Conservation (phyloP, 2,329 filamentous ascomycete genomes). For the Pezicula radicicola region DNA sequence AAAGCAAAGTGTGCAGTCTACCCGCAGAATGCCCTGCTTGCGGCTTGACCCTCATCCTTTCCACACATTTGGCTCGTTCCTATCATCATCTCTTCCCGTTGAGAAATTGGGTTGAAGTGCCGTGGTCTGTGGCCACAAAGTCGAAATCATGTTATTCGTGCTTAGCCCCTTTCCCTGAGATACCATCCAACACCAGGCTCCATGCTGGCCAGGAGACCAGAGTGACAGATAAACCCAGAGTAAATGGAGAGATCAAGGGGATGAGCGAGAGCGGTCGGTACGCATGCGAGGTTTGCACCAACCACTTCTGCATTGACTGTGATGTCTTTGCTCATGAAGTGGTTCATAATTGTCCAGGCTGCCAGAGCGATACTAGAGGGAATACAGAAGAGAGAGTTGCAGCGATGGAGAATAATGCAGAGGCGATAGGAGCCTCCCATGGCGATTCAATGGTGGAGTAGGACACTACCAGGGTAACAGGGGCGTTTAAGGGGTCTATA, state of each 20-base stretch:
- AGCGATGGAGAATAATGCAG: background rate
- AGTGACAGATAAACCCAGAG: constrained; percentile 11
- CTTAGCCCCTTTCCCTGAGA: constrained; percentile 63
- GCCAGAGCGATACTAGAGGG: constrained; percentile 35
- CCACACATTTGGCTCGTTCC: constrained; percentile 87
- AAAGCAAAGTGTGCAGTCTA: constrained; percentile 82
- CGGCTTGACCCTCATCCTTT: constrained; percentile 87
- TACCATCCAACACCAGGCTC: constrained; percentile 3
- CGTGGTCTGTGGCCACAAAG: constrained; percentile 68
- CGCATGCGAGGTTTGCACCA: constrained; percentile 79
- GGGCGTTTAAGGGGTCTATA: background rate
- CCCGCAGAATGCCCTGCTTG: constrained; percentile 91
- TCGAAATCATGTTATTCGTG: constrained; percentile 72
- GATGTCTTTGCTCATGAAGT: constrained; percentile 94
- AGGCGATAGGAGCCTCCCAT: background rate
- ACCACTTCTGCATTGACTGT: constrained; percentile 97
- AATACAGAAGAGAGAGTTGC: constrained; percentile 1
- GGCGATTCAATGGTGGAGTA: background rate
- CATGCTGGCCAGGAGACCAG: background rate
- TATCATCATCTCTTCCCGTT: constrained; percentile 93
- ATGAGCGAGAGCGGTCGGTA: constrained; percentile 87
- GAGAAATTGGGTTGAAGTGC: constrained; percentile 85
- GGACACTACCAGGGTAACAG: background rate
- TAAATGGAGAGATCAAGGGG: constrained; percentile 46
- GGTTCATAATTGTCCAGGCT: constrained; percentile 94